Conservation (phyloP, 2,329 filamentous ascomycete species). For the Emergomyces pasteurianus region DNA sequence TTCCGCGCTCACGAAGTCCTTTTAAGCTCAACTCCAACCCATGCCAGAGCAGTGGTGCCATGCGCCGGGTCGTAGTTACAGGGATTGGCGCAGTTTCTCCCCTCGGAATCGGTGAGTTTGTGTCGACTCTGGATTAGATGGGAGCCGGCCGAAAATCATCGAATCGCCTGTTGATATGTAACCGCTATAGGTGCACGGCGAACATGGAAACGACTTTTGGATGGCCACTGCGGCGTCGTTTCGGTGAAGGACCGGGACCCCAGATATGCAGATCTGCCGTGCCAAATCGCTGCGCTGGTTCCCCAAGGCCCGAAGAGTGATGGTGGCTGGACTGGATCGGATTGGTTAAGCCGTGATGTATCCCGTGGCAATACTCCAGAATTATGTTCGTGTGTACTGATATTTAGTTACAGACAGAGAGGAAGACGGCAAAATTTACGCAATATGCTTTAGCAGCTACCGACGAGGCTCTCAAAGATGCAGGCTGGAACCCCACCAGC, state of each 20-base stretch:
- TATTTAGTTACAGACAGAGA: conserved; percentile 40
- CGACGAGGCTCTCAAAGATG: conserved; percentile 74
- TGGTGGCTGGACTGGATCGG: conserved; percentile 32
- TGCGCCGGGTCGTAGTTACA: conserved; percentile 65
- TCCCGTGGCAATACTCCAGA: conserved; percentile 29
- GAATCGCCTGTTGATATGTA: not conserved
- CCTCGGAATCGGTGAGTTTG: conserved; percentile 56
- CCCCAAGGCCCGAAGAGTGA: conserved; percentile 43
- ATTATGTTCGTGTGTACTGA: conserved; percentile 38
- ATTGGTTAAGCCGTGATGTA: conserved; percentile 35
- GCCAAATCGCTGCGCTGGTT: conserved; percentile 73
- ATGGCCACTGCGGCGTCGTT: conserved; percentile 67
- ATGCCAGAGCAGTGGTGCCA: conserved; percentile 16
- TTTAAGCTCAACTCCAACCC: not conserved
- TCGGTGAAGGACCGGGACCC: conserved; percentile 54
- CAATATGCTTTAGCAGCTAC: conserved; percentile 84
- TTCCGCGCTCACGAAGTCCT: not conserved
- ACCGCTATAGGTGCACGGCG: conserved; percentile 46
- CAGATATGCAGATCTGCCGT: conserved; percentile 62
- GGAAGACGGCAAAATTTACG: conserved; percentile 80
- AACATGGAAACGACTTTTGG: conserved; percentile 71
- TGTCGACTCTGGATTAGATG: not conserved
- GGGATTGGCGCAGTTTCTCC: conserved; percentile 74
- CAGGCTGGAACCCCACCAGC: conserved; percentile 56
- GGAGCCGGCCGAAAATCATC: not conserved